phyloP scores from a whole-genome alignment of 495 filamentous ascomycete species.

The Talaromyces trachyspermus region DNA sequence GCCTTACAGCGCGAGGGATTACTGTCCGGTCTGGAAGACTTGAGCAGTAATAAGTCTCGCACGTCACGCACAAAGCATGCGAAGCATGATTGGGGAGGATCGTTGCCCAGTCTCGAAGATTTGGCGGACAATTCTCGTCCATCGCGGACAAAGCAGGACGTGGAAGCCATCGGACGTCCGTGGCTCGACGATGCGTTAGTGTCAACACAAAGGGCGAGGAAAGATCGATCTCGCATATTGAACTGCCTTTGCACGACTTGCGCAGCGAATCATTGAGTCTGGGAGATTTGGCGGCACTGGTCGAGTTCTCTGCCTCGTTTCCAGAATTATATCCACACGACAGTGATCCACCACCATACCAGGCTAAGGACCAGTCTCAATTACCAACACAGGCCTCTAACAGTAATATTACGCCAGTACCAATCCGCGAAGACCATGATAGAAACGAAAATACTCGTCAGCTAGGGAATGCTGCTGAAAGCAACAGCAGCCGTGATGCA shows the following conservation, averaged over 20 bases:
- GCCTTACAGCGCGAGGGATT: conserved; percentile 34
- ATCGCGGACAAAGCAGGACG: conserved; percentile 29
- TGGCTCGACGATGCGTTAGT: conserved; percentile 26
- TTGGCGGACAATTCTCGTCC: not conserved
- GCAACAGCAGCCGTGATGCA: not conserved
- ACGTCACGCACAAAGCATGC: conserved; percentile 25
- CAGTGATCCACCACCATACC: conserved; percentile 7
- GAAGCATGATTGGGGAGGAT: too few relatives aligned
- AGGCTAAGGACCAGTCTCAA: conserved; percentile 1
- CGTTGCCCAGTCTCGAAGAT: not conserved
- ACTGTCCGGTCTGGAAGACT: not conserved
- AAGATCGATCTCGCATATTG: conserved; percentile 4
- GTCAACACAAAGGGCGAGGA: conserved; percentile 3
- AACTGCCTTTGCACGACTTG: not conserved
- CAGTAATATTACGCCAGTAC: not conserved
- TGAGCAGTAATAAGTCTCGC: not conserved
- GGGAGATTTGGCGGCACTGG: conserved; percentile 8
- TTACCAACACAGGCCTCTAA: not conserved
- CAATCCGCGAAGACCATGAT: not conserved
- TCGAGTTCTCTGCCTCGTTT: conserved; percentile 9
- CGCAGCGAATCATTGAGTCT: conserved; percentile 5
- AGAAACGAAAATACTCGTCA: not conserved
- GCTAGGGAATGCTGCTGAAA: not conserved
- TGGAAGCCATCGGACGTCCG: conserved; percentile 35
- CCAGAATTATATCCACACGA: conserved; percentile 7